Evolutionary conservation across 352 stramenopile genomes (phyloP).

Genomic region (Phytophthora megakarya): DNA sequence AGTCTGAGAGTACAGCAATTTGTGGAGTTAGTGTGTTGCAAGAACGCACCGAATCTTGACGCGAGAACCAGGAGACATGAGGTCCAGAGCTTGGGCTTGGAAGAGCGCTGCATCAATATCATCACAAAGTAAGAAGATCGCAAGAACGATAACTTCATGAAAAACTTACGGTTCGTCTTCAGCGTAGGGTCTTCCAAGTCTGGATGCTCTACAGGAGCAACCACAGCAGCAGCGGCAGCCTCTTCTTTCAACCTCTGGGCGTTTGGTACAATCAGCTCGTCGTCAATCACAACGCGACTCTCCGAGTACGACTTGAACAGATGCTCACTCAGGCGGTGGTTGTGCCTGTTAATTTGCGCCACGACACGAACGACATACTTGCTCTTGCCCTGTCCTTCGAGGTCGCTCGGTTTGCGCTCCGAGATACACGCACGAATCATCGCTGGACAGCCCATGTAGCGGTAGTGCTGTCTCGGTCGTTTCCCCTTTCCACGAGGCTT

Average conservation of each 20-base stretch:
- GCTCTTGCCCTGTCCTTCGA: conserved; percentile 57
- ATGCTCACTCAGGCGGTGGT: conserved; percentile 84
- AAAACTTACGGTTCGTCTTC: conserved; percentile 52
- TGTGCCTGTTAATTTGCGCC: conserved; percentile 87
- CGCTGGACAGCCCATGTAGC: conserved; percentile 82
- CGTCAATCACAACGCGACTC: conserved; percentile 85
- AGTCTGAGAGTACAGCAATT: not conserved
- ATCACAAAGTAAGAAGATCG: conserved; percentile 8
- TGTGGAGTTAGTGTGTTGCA: not conserved
- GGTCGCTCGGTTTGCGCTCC: conserved; percentile 60
- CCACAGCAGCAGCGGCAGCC: conserved; percentile 3
- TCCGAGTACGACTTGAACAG: conserved; percentile 89
- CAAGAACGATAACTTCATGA: not conserved
- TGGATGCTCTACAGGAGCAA: conserved; percentile 37
- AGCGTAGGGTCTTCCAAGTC: conserved; percentile 63
- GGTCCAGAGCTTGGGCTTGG: conserved; percentile 58
- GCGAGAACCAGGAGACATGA: conserved; percentile 55
- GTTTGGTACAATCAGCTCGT: conserved; percentile 67
- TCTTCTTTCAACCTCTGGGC: conserved; percentile 63
- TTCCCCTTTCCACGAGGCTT: conserved; percentile 85
- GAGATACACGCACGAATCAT: conserved; percentile 88
- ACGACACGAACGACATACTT: conserved; percentile 87
- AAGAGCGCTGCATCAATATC: conserved; percentile 47
- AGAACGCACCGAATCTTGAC: conserved; percentile 59
- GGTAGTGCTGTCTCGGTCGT: conserved; percentile 77